Base-by-base conservation (phyloP, 352 stramenopile species). In the Phytophthora vignae region DNA sequence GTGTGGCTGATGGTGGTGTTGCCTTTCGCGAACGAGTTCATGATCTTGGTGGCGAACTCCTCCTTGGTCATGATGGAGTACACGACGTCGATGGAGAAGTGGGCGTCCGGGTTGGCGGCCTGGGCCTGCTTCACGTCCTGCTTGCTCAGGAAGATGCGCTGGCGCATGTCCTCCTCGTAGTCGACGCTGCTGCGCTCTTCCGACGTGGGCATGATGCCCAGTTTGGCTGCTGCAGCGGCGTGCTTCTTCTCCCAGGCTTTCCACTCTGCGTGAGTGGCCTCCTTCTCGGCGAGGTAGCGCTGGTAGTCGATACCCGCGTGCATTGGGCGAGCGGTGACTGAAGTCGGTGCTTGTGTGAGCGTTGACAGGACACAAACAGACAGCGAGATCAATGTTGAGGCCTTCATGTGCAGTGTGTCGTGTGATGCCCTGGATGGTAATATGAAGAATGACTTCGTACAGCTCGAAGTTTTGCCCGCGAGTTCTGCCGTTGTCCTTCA, bases 61-160 rank as follows among this genome's bases (percentile, higher is more conserved):
- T 78, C 73, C 10, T 74, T 50, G 4, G 79, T 84, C 50, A 86
- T 55, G 22, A 82, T 59, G 14, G 76, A 65, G 66, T 79, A 84
- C 1, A 62, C 65, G 54, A 69, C 64, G 56, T 78, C 68, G 38
- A 67, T 73, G 11, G 70, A 76, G 70, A 86, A 86, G 33, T 68
- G 61, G 33, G 79, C 79, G 15, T 73, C 46, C 8, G 77, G 71
- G 50, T 82, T 76, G n/a, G 60, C 48, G 21, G 36, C 36, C 31
- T 75, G 48, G 12, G 69, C 57, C 27, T 66, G 25, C 15, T 67
- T 40, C 46, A 81, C 55, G 11, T 56, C 38, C 29, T 69, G 50
- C 63, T 81, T 75, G 55, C 69, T 69, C 31, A 81, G 14, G 63
- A 72, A 76, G 65, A 81, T 79, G 21, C 76, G 73, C 56, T 79